A percentile compares a stretch with the other conserved stretches of the same genome.
These are phyloP conservation scores for Lachancea mirantina DNA, from an alignment of 805 yeast species.

Conservation along the genomic window DNA sequence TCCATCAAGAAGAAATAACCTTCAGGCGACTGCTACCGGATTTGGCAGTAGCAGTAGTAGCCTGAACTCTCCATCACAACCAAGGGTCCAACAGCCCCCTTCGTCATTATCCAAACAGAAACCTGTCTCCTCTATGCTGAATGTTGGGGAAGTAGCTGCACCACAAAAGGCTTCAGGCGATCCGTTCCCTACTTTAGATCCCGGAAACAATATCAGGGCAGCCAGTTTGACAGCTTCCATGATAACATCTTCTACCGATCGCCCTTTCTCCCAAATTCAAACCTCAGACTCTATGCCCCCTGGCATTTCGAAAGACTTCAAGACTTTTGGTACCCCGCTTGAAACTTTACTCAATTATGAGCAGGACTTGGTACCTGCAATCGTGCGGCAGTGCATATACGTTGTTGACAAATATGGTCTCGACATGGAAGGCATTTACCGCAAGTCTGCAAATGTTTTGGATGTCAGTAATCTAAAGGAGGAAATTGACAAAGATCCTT, in stretches of 20 bases:
- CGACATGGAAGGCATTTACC: slow-evolving; percentile 81
- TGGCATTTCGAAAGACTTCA: slow-evolving; percentile 32
- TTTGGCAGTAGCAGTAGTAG: background rate
- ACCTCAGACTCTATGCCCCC: slow-evolving; percentile 31
- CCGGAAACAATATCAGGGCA: slow-evolving; percentile 20
- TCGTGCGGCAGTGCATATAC: slow-evolving; percentile 82
- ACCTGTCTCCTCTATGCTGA: slow-evolving; percentile 6
- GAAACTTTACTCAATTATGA: slow-evolving; percentile 71
- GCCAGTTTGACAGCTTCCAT: slow-evolving; percentile 25
- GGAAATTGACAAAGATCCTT: slow-evolving; percentile 68
- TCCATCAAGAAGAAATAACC: slow-evolving; percentile 5
- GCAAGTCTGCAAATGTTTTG: slow-evolving; percentile 72
- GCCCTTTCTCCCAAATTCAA: slow-evolving; percentile 31
- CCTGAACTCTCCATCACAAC: no score
- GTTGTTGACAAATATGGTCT: slow-evolving; percentile 81
- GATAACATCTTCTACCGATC: slow-evolving; percentile 17
- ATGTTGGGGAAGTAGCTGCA: slow-evolving; percentile 1
- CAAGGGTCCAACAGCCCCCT: slow-evolving; percentile 5
- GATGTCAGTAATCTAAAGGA: slow-evolving; percentile 68
- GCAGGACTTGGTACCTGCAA: slow-evolving; percentile 84
- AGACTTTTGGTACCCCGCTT: slow-evolving; percentile 79
- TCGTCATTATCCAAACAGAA: slow-evolving; percentile 7
- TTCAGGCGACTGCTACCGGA: background rate
- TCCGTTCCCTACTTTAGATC: slow-evolving; percentile 22
- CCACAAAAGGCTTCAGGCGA: slow-evolving; percentile 3